Conservation (phyloP, 1,284 basidiomycete species). For the Testicularia cyperi region DNA sequence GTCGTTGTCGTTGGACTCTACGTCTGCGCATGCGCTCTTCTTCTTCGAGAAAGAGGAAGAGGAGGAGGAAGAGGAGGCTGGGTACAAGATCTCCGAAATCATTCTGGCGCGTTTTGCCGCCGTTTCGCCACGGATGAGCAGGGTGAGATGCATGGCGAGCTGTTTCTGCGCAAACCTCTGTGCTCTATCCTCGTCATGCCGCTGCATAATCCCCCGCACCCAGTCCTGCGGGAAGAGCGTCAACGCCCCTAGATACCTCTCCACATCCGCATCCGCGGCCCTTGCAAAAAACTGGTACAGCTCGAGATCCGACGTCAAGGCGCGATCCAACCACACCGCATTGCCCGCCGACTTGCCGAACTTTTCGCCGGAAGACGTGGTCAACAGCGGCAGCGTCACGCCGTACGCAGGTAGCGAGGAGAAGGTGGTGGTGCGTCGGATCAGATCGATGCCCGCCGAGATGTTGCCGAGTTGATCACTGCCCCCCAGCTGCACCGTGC, state of each 20-base stretch:
- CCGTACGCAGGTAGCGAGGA: conserved; percentile 69
- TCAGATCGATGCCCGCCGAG: conserved; percentile 83
- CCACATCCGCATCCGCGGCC: conserved; percentile 78
- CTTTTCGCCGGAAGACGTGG: conserved; percentile 85
- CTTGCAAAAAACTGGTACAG: conserved; percentile 80
- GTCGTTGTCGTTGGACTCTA: not conserved
- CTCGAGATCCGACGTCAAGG: conserved; percentile 37
- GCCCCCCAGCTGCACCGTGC: conserved; percentile 88
- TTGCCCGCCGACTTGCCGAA: conserved; percentile 98
- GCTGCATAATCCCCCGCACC: conserved; percentile 67
- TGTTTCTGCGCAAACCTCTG: conserved; percentile 72
- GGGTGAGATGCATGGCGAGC: conserved; percentile 83
- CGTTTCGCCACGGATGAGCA: conserved; percentile 65
- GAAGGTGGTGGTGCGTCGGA: conserved; percentile 65
- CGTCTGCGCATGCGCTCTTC: not conserved
- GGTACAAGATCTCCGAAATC: conserved; percentile 69
- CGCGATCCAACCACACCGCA: conserved; percentile 72
- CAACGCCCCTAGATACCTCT: conserved; percentile 77
- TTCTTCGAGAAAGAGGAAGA: not conserved
- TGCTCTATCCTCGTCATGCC: conserved; percentile 68
- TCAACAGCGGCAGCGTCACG: conserved; percentile 89
- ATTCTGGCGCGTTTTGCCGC: conserved; percentile 66
- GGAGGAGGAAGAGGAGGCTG: not conserved
- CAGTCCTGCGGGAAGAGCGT: conserved; percentile 72
- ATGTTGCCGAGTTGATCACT: conserved; percentile 99